A percentile compares a stretch with the other conserved stretches of the same genome.
These are phyloP conservation scores for Umbelopsis ramanniana DNA, from an alignment of 192 early-diverging fungal species.

Conservation along the genomic window DNA sequence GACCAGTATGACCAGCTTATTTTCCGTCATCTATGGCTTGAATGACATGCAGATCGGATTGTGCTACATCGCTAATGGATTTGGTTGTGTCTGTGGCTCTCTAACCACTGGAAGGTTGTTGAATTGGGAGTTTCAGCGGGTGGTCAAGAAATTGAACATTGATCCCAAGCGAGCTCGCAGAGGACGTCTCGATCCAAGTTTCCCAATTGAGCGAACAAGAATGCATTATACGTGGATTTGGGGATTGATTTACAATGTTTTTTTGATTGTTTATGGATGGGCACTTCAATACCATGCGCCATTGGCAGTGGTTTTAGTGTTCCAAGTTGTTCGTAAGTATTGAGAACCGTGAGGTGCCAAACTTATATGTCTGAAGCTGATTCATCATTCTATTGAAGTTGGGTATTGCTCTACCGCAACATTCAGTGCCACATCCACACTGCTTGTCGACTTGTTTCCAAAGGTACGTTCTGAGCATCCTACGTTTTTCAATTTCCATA, in stretches of 20 bases:
- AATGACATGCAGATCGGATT: conserved; percentile 44
- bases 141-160: conserved; percentile 7
- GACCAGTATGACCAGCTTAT: conserved; percentile 44
- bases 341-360: neutral
- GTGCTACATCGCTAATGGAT: conserved; percentile 48
- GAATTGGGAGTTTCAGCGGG: conserved; percentile 28
- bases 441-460: conserved; percentile 39
- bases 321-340: conserved; percentile 15
- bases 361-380: neutral
- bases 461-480: neutral
- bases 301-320: conserved; percentile 5
- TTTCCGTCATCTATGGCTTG: conserved; percentile 38
- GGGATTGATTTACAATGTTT: conserved; percentile 5
- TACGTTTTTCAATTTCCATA: too few relatives aligned
- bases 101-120: conserved; percentile 39
- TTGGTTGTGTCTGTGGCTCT: conserved; percentile 48
- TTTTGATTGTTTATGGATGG: conserved; percentile 23
- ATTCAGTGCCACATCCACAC: conserved; percentile 30
- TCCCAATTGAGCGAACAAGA: conserved; percentile 22
- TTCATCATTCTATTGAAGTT: neutral
- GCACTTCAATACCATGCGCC: conserved; percentile 7
- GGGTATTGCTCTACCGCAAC: conserved; percentile 28
- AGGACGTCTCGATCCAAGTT: conserved; percentile 8
- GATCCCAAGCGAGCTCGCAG: conserved; percentile 15
- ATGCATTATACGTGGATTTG: conserved; percentile 21